Base-by-base conservation (phyloP, 768 basidiomycete genomes). In the Leccinum rimulosum region DNA sequence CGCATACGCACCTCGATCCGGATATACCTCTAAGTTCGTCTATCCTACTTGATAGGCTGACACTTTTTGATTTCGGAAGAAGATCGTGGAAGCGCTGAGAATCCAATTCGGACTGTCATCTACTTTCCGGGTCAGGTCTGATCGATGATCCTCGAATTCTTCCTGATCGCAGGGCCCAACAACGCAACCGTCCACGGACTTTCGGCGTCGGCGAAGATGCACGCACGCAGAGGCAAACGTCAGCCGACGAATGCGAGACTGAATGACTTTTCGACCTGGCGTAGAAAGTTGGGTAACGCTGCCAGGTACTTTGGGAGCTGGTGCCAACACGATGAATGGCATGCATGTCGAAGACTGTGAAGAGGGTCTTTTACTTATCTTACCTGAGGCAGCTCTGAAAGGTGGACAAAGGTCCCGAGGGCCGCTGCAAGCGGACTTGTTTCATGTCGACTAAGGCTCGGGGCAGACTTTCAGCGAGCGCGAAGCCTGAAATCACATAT, bases 81-180 rank as follows among this genome's bases (percentile, higher is more conserved):
- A 72, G 68, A 77, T 81, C 50, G 66, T 76, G 7, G 76, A 71
- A 55, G 79, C 79, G 73, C 69, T 31, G 71, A 77, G 59, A 74
- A 74, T 53, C 75, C 75, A 14, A 64, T 82, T 27, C 76, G 79
- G 36, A 80, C 80, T 4, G 76, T 79, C 48, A 77, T 80, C 52
- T 66, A 76, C 33, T 76, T 68, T 51, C 79, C 80, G 11, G 73
- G 65, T 25, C 69, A 72, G 66, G 69, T 73, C 54, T 55, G 55
- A 27, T 27, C 27, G 27, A 27, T 27, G 27, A 8, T 19, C 54
- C 17, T 22, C 30, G 12, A n/a, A 27, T 60, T 27, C 28, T 27
- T 50, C 35, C 3, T 38, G n/a, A n/a, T 17, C 30, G 25, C 38
- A 12, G 2, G 19, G 19, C 57, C 50, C 53, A 22, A 54, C n/a